Evolutionary conservation across 2,329 filamentous ascomycete species (phyloP), one percentile per base, ranked within the genome.

Genomic region (Fusarium sp.): DNA sequence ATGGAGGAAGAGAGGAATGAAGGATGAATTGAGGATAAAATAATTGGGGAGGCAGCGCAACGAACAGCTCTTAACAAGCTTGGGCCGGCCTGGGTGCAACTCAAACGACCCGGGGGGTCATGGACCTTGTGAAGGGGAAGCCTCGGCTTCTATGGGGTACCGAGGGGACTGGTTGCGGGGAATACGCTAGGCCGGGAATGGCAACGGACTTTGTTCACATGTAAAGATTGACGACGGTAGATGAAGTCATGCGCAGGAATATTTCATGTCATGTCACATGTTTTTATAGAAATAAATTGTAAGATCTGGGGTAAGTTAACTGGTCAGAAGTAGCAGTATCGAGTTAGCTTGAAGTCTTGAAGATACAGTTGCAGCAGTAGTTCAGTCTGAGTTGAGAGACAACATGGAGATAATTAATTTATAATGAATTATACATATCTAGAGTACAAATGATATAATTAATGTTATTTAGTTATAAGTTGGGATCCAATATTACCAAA

Each of bases 101-200:
- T 67, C 59, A 38, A 66, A 60, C 47, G 30, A 59, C 58, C 53
- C 59, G 59, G 57, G 59, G 59, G 60, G 62, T 44, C 58, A 58
- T 42, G 61, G 61, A 45, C 63, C 74, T 68, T 65, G 66, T 68
- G 68, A 71, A 74, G 72, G 73, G 72, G 68, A 71, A 74, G 73
- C 75, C 75, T 75, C 73, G 76, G 76, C 76, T 77, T 73, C 69
- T 59, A 70, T 72, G 73, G 68, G 71, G 68, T 73, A 76, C 76
- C 74, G 75, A 77, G 76, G 76, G 75, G 75, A 68, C 61, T 63
- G 63, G 73, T 57, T 69, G 65, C 64, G 74, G 67, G 59, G 63
- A 67, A 58, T 63, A 53, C 71, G 68, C 77, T 78, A 78, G 70
- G 20, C 76, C 69, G 40, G 10, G 50, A 68, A 59, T 55, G 73